phyloP scores from a whole-genome alignment of 2,329 filamentous ascomycete genomes.

The Hortaea werneckii region DNA sequence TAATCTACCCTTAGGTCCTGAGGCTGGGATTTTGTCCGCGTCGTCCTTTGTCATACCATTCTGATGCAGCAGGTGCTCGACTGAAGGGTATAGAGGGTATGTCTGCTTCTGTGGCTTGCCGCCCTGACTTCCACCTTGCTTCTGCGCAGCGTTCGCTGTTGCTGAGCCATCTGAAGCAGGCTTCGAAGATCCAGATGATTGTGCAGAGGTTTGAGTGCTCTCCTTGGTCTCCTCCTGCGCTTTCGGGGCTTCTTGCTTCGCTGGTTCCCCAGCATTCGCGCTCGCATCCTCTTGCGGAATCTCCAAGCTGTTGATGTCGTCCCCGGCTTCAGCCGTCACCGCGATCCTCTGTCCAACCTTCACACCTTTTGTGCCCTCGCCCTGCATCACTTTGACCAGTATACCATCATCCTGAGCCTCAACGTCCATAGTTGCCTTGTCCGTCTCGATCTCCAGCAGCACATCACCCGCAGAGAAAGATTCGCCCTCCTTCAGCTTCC shows the following conservation, averaged over 20 bases:
- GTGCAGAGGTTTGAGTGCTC: slow-evolving; percentile 15
- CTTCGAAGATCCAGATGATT: slow-evolving; percentile 15
- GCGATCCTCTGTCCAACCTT: slow-evolving; percentile 74
- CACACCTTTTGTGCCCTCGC: slow-evolving; percentile 64
- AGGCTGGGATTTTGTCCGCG: slow-evolving; percentile 71
- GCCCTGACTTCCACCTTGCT: slow-evolving; percentile 2
- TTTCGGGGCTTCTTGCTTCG: slow-evolving; percentile 12
- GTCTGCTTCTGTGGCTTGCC: slow-evolving; percentile 48
- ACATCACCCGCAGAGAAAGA: slow-evolving; percentile 75
- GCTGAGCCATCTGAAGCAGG: slow-evolving; percentile 8
- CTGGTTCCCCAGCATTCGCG: slow-evolving; percentile 29
- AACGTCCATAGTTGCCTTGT: slow-evolving; percentile 91
- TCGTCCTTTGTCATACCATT: slow-evolving; percentile 68
- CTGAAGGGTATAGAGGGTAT: slow-evolving; percentile 72
- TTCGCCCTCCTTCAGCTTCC: slow-evolving; percentile 83
- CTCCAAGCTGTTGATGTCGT: slow-evolving; percentile 65
- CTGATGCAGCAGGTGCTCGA: slow-evolving; percentile 68
- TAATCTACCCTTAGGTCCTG: slow-evolving; percentile 76
- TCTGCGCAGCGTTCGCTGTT: slow-evolving; percentile 1
- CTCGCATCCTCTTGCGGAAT: slow-evolving; percentile 59
- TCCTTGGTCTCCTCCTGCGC: slow-evolving; percentile 15
- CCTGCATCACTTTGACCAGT: slow-evolving; percentile 69
- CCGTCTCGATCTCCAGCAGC: slow-evolving; percentile 83
- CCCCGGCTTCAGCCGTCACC: slow-evolving; percentile 69
- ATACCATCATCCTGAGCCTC: slow-evolving; percentile 85